A percentile compares a stretch with the other conserved stretches of the same genome.
phyloP scores from a whole-genome alignment of 371 early-diverging fungal genomes.

The Mycotypha africana region DNA sequence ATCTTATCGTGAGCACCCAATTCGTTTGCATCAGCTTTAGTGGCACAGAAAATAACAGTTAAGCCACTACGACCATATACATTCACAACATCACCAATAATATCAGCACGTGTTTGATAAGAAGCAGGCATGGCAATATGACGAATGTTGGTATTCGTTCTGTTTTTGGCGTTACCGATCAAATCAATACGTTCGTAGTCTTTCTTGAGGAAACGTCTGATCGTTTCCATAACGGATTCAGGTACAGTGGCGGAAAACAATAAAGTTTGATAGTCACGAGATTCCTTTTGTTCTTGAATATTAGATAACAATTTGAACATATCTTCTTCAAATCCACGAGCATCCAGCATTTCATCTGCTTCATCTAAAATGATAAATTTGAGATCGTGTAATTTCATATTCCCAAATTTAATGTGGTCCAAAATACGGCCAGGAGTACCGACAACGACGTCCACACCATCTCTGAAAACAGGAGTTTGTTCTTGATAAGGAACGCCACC shows the following conservation, averaged over 20 bases:
- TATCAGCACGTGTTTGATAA: conserved; percentile 71
- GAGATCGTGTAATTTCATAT: conserved; percentile 66
- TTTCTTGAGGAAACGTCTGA: conserved; percentile 77
- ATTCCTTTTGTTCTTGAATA: conserved; percentile 69
- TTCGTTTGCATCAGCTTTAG: conserved; percentile 88
- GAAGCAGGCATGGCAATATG: conserved; percentile 80
- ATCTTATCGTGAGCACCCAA: conserved; percentile 77
- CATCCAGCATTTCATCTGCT: conserved; percentile 94
- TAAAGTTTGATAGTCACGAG: conserved; percentile 74
- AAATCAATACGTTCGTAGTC: conserved; percentile 82
- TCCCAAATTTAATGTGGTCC: conserved; percentile 90
- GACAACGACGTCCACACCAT: conserved; percentile 93
- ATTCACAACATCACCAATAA: conserved; percentile 81
- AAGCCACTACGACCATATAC: conserved; percentile 77
- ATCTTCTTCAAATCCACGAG: conserved; percentile 90
- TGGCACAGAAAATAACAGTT: conserved; percentile 91
- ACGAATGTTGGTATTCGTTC: conserved; percentile 72
- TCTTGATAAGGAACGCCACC: conserved; percentile 84
- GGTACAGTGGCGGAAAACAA: conserved; percentile 88
- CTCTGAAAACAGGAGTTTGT: conserved; percentile 73
- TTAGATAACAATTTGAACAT: conserved; percentile 83
- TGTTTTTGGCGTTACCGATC: conserved; percentile 68
- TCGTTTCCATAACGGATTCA: conserved; percentile 78
- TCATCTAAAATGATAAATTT: conserved; percentile 90
- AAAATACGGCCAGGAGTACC: conserved; percentile 98